Evolutionary conservation across 2,329 filamentous ascomycete genomes (phyloP).

Genomic region (Botrytis fabae): DNA sequence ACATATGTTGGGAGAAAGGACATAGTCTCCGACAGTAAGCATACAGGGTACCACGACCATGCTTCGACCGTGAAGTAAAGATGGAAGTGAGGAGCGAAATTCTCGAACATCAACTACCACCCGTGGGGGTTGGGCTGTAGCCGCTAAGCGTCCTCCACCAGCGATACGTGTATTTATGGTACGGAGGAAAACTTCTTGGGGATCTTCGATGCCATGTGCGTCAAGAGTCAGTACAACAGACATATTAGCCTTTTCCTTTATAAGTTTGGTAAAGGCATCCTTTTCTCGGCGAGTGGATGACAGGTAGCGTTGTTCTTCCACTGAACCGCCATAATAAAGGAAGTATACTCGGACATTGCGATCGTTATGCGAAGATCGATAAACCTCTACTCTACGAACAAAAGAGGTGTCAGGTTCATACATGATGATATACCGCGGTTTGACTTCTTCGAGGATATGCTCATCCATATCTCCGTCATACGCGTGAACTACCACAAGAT

Average conservation of each 20-base stretch:
- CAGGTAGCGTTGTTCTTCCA: slow-evolving; percentile 93
- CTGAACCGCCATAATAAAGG: slow-evolving; percentile 91
- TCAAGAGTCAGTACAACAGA: slow-evolving; percentile 80
- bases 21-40: slow-evolving; percentile 94
- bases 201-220: slow-evolving; percentile 68
- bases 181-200: slow-evolving; percentile 87
- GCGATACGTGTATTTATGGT: slow-evolving; percentile 97
- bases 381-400: slow-evolving; percentile 91
- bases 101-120: slow-evolving; percentile 96
- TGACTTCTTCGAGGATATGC: slow-evolving; percentile 90
- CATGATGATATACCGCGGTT: slow-evolving; percentile 95
- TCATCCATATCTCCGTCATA: slow-evolving; percentile 97
- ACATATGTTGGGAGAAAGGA: slow-evolving; percentile 86
- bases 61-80: slow-evolving; percentile 82
- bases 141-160: slow-evolving; percentile 79
- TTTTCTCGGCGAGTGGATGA: slow-evolving; percentile 91
- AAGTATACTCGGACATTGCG: slow-evolving; percentile 92
- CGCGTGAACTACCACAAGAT: slow-evolving; percentile 84
- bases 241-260: slow-evolving; percentile 93
- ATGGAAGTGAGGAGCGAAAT: slow-evolving; percentile 89
- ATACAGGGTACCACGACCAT: slow-evolving; percentile 92
- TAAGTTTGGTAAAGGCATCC: slow-evolving; percentile 90
- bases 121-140: slow-evolving; percentile 82
- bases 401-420: slow-evolving; percentile 96
- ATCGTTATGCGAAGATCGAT: slow-evolving; percentile 89